phyloP scores from a whole-genome alignment of 2,329 filamentous ascomycete species.

The Diaporthe velutina region DNA sequence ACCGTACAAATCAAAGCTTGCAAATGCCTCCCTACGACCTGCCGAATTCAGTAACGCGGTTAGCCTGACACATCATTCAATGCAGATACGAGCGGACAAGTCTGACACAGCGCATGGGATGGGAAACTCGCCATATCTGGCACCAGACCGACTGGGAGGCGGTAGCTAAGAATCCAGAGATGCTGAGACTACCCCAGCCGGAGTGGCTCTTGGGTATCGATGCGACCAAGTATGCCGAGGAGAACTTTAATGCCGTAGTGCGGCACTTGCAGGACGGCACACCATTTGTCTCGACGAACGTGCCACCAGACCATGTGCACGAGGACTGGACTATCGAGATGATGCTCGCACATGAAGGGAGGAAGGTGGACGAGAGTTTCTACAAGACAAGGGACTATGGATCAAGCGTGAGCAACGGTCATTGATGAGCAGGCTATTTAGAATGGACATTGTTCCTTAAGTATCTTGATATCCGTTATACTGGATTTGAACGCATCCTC shows the following conservation, averaged over 20 bases:
- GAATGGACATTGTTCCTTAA: no score
- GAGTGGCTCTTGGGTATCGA: not conserved
- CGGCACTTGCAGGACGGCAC: not conserved
- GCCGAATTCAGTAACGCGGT: no score
- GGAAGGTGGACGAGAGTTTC: not conserved
- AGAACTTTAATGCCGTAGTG: conserved; percentile 13
- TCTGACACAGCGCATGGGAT: conserved; percentile 17
- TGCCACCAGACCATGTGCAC: not conserved
- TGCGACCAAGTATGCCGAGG: not conserved
- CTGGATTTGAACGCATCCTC: no score
- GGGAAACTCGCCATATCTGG: conserved; percentile 22
- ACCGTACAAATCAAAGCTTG: no score
- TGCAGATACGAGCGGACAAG: not conserved
- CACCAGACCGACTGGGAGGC: conserved; percentile 21
- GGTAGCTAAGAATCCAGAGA: not conserved
- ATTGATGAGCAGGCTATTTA: no score
- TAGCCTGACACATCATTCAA: not conserved
- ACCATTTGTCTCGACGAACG: conserved; percentile 5
- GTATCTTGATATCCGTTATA: no score
- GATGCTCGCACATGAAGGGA: conserved; percentile 9
- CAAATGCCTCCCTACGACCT: no score
- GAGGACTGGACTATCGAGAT: conserved; percentile 29
- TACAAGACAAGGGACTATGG: no score
- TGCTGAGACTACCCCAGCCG: conserved; percentile 5
- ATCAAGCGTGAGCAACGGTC: no score